Evolutionary conservation across 805 yeast genomes (phyloP), one percentile per base, ranked within the genome.

Genomic region (Myxozyma neotropica): DNA sequence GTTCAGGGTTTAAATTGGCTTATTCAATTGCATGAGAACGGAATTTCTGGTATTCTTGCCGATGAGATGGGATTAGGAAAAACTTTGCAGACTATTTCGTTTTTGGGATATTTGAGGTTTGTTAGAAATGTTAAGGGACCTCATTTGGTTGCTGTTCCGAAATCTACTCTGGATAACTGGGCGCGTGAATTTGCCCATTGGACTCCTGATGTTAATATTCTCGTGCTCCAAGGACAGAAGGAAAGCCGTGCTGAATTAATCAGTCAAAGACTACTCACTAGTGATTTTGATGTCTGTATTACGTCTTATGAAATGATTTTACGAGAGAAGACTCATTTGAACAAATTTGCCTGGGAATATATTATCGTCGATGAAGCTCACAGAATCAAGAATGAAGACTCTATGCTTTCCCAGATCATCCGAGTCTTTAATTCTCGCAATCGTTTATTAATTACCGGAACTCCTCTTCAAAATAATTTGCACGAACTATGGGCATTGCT

Each of bases 61-160:
- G 99, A 93, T 75, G 99, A 93, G 73, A 93, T 94, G 99, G 99
- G 99, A 2, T 79, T 93, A 42, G 99, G 99, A 57, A 93, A 93
- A 74, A 93, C 99, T 4, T 77, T 94, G 57, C 99, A 93, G 74
- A 93, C 98, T 0, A 90, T 93, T 48, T 83, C 98, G 1, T 94
- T 93, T 68, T 75, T 93, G 50, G 98, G 97, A 0, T 90, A 88
- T 71, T 74, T 94, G 61, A 81, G 97, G 64, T 90, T 89, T 70
- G 78, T 85, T 55, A 85, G 85, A 68, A 81, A 84, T 29, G 81
- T 92, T 15, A 87, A 86, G 62, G 99, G 99, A 0, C 99, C 99
- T 0, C 89, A 87, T 70, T 82, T 94, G 47, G 84, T 94, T 27
- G 87, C 93, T 59, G 98, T 92, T 1, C 99, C 99, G 10, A 94